Conservation (phyloP, 345 rosid species). For the Cardamine occulta region DNA sequence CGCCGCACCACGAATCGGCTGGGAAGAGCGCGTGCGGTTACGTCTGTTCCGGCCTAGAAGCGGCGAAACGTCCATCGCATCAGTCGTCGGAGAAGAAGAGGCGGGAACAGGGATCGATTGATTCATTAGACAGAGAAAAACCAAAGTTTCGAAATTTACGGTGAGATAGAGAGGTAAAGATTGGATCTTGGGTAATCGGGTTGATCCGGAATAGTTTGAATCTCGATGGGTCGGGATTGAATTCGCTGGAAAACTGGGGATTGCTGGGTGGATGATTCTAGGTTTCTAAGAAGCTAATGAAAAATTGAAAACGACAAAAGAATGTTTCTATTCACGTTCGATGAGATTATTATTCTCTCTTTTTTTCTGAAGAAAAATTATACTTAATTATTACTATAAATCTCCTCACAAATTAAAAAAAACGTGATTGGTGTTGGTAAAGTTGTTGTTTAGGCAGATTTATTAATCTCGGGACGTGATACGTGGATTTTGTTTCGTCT, state of each 20-base stretch:
- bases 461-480: neutral
- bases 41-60: conserved; percentile 66
- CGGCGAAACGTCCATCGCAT: conserved; percentile 54
- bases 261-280: conserved; percentile 26
- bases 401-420: neutral
- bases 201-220: conserved; percentile 21
- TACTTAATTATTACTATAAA: neutral
- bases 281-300: neutral
- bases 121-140: conserved; percentile 38
- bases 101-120: conserved; percentile 43
- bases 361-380: neutral
- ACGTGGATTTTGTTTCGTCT: neutral
- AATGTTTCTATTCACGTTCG: conserved; percentile 18
- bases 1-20: conserved; percentile 63
- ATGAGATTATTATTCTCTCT: neutral
- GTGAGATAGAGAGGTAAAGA: neutral
- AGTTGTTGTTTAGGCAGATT: neutral
- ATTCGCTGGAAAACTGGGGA: conserved; percentile 30
- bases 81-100: conserved; percentile 44
- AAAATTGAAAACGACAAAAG: conserved; percentile 30
- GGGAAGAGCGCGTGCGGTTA: conserved; percentile 53
- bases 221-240: conserved; percentile 34
- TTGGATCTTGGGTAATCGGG: conserved; percentile 29
- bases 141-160: neutral
- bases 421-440: neutral